Evolutionary conservation across 2,329 filamentous ascomycete species (phyloP).

Genomic region (Trichoderma semiorbis): DNA sequence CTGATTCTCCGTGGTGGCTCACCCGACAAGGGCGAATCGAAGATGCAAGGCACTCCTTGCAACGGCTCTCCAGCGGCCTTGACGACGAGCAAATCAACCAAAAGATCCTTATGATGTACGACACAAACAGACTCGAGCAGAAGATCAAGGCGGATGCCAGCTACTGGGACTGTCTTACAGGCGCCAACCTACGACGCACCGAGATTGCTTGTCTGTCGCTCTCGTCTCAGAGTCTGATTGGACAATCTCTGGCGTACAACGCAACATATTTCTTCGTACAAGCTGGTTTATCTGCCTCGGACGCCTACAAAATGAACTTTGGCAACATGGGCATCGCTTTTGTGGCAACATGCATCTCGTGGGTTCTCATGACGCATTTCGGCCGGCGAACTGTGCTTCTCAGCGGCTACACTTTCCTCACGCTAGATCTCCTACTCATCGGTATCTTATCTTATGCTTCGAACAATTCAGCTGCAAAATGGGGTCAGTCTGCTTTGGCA

Average conservation of each 20-base stretch:
- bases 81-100: slow-evolving; percentile 15
- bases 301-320: slow-evolving; percentile 35
- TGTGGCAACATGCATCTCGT: slow-evolving; percentile 17
- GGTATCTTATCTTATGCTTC: slow-evolving; percentile 14
- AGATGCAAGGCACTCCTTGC: slow-evolving; percentile 25
- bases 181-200: slow-evolving; percentile 35
- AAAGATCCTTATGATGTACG: slow-evolving; percentile 8
- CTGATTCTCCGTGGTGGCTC: slow-evolving; percentile 41
- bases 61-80: slow-evolving; percentile 13
- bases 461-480: slow-evolving; percentile 12
- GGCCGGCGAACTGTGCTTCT: slow-evolving; percentile 17
- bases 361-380: slow-evolving; percentile 16
- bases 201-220: slow-evolving; percentile 38
- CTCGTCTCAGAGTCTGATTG: slow-evolving; percentile 35
- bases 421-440: slow-evolving; percentile 14
- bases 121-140: slow-evolving; percentile 21
- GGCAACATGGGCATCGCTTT: slow-evolving; percentile 37
- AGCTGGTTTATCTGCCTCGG: slow-evolving; percentile 29
- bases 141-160: slow-evolving; percentile 22
- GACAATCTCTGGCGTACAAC: slow-evolving; percentile 38
- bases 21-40: slow-evolving; percentile 33
- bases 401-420: slow-evolving; percentile 10
- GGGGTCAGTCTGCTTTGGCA: slow-evolving; percentile 22
- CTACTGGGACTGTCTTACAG: slow-evolving; percentile 40
- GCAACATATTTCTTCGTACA: slow-evolving; percentile 42